phyloP scores from a whole-genome alignment of 1,284 basidiomycete species.

The Cutaneotrichosporon cavernicola region DNA sequence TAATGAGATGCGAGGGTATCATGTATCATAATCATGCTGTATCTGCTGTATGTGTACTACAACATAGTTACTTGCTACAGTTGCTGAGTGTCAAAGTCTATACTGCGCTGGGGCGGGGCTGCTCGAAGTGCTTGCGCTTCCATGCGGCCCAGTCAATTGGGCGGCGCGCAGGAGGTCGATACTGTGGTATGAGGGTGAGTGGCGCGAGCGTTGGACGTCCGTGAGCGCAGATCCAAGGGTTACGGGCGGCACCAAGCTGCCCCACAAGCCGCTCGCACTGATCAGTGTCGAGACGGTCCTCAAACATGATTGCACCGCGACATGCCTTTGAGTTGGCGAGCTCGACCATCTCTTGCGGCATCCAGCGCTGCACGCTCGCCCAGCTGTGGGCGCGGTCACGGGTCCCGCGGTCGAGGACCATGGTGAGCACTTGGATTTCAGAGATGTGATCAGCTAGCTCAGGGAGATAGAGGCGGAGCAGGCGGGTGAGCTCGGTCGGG shows the following conservation, averaged over 20 bases:
- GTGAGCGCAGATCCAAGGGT: slow-evolving; percentile 93
- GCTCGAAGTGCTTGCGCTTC: neutral
- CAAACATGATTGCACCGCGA: slow-evolving; percentile 95
- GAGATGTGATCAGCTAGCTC: slow-evolving; percentile 30
- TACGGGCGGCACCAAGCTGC: slow-evolving; percentile 66
- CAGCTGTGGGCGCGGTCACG: slow-evolving; percentile 45
- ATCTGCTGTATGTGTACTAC: slow-evolving; percentile 12
- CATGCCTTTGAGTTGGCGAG: slow-evolving; percentile 90
- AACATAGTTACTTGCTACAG: neutral
- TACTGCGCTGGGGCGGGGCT: neutral
- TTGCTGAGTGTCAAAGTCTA: neutral
- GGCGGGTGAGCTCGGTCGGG: slow-evolving; percentile 36
- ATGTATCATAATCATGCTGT: neutral
- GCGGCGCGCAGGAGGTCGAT: neutral
- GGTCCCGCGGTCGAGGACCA: slow-evolving; percentile 3
- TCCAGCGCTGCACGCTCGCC: slow-evolving; percentile 67
- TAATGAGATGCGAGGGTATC: neutral
- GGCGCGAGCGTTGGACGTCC: slow-evolving; percentile 59
- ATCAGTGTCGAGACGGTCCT: slow-evolving; percentile 66
- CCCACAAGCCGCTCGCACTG: slow-evolving; percentile 71
- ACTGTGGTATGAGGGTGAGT: slow-evolving; percentile 34
- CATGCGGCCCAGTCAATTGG: slow-evolving; percentile 31
- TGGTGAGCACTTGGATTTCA: slow-evolving; percentile 41
- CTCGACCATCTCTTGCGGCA: slow-evolving; percentile 73
- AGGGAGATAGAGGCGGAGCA: slow-evolving; percentile 40